A percentile compares a stretch with the other conserved stretches of the same genome.
phyloP scores from a whole-genome alignment of 495 filamentous ascomycete species.

The Aeminium ludgeri region DNA sequence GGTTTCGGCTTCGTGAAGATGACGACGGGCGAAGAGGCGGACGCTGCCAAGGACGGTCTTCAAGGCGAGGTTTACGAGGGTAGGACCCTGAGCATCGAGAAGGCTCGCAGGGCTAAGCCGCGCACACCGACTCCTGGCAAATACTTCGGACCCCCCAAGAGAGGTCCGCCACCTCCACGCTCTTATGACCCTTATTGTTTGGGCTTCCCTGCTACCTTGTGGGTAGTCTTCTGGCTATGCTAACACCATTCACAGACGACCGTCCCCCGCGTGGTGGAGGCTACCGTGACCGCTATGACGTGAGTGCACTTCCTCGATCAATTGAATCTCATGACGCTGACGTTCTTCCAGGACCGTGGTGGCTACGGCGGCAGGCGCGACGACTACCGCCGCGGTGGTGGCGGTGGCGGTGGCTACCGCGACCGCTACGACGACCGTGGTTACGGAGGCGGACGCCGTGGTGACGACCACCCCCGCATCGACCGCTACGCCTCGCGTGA shows the following conservation, averaged over 20 bases:
- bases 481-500: constrained; percentile 9
- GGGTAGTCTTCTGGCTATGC: constrained; percentile 7
- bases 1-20: constrained; percentile 99
- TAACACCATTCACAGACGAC: constrained; percentile 34
- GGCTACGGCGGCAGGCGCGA: constrained; percentile 18
- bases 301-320: neutral
- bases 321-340: constrained; percentile 2
- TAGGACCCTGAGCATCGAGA: constrained; percentile 94
- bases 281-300: constrained; percentile 22
- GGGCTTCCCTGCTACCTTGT: neutral
- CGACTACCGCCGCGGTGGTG: constrained; percentile 19
- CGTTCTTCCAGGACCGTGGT: constrained; percentile 15
- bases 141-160: constrained; percentile 97
- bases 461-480: constrained; percentile 28
- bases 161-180: constrained; percentile 39
- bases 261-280: constrained; percentile 29
- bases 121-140: constrained; percentile 95
- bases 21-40: constrained; percentile 79
- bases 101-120: constrained; percentile 84
- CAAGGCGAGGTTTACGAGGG: constrained; percentile 93
- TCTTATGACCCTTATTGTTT: constrained; percentile 2
- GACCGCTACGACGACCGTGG: constrained; percentile 41
- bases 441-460: constrained; percentile 24
- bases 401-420: constrained; percentile 13
- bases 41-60: constrained; percentile 89